A percentile compares a stretch with the other conserved stretches of the same genome.
phyloP scores from a whole-genome alignment of 1,284 basidiomycete genomes.

The Trichosporon sp. region DNA sequence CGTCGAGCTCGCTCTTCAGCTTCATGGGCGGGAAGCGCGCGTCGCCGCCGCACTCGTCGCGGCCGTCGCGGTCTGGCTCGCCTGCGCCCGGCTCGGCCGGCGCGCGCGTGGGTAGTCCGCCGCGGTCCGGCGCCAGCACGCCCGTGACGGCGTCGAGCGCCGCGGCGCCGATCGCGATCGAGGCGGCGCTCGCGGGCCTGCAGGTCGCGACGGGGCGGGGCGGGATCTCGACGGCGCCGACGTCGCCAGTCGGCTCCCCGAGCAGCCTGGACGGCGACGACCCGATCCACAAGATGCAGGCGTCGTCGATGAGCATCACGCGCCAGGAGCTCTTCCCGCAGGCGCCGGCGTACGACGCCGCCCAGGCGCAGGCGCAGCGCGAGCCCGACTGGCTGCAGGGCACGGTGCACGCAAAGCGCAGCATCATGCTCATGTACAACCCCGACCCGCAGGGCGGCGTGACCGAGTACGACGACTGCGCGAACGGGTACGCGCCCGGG shows the following conservation, averaged over 20 bases:
- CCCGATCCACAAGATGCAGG: background rate
- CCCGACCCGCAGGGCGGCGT: constrained; percentile 24
- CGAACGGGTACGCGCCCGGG: constrained; percentile 23
- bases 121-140: constrained; percentile 4
- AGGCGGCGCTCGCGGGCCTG: background rate
- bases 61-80: background rate
- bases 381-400: constrained; percentile 27
- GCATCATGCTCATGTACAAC: constrained; percentile 30
- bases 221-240: background rate
- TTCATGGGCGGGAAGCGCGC: constrained; percentile 9
- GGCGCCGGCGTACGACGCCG: background rate
- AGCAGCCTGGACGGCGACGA: background rate
- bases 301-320: background rate
- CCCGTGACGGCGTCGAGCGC: background rate
- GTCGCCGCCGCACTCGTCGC: background rate
- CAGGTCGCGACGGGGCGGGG: background rate
- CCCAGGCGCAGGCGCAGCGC: too few relatives aligned
- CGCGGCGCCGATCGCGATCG: background rate
- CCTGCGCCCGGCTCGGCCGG: background rate
- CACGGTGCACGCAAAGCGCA: constrained; percentile 14
- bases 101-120: background rate
- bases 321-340: constrained; percentile 6
- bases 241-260: background rate
- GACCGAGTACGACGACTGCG: constrained; percentile 22
- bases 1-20: constrained; percentile 15